Percentiles rank a stretch among this genome's conserved stretches.
Evolutionary conservation across 257 asterid species (phyloP).

Genomic region (Lycium ferocissimum): DNA sequence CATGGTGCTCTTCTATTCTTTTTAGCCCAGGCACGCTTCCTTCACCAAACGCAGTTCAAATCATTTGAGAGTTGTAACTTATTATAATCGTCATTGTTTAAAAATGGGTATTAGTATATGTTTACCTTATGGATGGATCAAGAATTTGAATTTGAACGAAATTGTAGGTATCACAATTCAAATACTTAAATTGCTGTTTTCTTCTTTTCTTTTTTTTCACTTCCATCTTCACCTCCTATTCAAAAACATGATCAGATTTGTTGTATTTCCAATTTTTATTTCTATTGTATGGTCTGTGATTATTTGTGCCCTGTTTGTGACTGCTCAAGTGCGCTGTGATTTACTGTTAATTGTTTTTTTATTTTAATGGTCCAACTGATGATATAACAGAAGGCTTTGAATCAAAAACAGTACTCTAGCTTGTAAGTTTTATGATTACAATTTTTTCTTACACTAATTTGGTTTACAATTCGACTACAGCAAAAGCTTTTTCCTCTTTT

Average conservation of each 20-base stretch:
- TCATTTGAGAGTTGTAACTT: neutral
- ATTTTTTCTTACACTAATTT: too few species aligned
- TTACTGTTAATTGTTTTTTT: neutral
- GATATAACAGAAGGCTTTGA: too few species aligned
- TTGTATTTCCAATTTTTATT: neutral
- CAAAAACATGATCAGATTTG: neutral
- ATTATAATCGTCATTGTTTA: too few species aligned
- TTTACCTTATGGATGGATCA: neutral
- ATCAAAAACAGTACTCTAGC: too few species aligned
- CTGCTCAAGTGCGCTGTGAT: neutral
- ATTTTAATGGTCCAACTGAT: too few species aligned
- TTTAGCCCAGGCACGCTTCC: constrained; percentile 60
- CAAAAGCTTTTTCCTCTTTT: too few species aligned
- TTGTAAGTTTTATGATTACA: too few species aligned
- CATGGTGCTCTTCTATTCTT: constrained; percentile 73
- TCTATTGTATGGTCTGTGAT: neutral
- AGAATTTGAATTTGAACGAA: neutral
- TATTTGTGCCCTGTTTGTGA: too few species aligned
- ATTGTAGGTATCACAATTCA: neutral
- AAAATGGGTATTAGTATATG: too few species aligned
- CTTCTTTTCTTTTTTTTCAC: neutral
- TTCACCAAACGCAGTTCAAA: constrained; percentile 30
- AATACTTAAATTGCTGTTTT: neutral
- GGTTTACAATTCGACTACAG: too few species aligned
- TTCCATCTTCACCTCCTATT: neutral